phyloP scores from a whole-genome alignment of 225 moss, liverwort and hornwort species.

The Neckera pumila region DNA sequence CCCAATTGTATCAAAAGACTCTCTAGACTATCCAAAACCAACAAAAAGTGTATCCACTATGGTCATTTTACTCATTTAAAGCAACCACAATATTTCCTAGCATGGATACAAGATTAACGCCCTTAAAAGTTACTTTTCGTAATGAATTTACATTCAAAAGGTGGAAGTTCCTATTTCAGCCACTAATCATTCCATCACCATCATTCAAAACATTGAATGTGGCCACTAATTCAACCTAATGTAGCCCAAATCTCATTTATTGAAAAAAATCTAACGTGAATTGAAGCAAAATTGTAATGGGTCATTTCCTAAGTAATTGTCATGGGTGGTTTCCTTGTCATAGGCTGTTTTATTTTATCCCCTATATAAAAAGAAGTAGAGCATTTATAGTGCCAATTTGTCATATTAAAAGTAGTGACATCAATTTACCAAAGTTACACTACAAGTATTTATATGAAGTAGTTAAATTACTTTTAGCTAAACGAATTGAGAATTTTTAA shows the following conservation, averaged over 20 bases:
- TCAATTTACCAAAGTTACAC: neutral
- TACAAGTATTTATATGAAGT: neutral
- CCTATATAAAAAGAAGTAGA: neutral
- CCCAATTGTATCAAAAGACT: neutral
- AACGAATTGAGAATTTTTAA: too few species aligned
- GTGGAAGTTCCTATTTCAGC: neutral
- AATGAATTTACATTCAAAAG: neutral
- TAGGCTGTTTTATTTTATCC: neutral
- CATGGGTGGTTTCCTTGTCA: fast-evolving
- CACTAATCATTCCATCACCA: neutral
- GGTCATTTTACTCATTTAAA: neutral
- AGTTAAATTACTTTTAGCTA: neutral
- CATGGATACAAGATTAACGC: neutral
- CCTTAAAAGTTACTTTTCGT: neutral
- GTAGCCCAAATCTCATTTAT: neutral
- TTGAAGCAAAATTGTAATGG: neutral
- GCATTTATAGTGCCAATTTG: too few species aligned
- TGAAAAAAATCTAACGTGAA: neutral
- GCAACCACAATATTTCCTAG: neutral
- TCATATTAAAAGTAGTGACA: neutral
- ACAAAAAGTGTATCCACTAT: neutral
- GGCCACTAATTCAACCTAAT: neutral
- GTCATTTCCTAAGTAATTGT: neutral
- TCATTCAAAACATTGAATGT: neutral
- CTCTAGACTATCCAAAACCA: neutral